phyloP scores from a whole-genome alignment of 345 rosid species.

The Lenwebbia sp. region DNA sequence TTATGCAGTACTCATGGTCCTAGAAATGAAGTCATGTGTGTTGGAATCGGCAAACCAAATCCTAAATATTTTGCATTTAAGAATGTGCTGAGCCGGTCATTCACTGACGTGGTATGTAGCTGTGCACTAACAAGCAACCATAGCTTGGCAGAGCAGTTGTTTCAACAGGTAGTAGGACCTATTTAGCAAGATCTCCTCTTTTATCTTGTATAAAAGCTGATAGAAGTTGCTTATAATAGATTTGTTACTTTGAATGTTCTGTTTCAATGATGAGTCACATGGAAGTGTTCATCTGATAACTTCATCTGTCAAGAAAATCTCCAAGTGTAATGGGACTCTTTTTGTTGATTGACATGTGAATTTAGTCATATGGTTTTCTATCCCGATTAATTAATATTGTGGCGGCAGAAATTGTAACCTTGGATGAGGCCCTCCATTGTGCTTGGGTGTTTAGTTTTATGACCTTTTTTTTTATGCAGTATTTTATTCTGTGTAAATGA shows the following conservation, averaged over 20 bases:
- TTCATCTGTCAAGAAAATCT: not conserved
- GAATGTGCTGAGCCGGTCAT: constrained; percentile 41
- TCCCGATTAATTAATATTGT: not conserved
- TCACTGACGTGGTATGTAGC: constrained; percentile 47
- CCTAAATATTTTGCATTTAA: constrained; percentile 6
- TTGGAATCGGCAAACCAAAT: constrained; percentile 7
- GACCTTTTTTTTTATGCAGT: not conserved
- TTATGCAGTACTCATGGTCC: constrained; percentile 2
- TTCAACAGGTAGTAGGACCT: constrained; percentile 45
- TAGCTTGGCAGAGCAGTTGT: constrained; percentile 58
- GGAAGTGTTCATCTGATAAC: not conserved
- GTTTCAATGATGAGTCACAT: not conserved
- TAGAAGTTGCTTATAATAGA: not conserved
- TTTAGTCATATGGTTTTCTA: not conserved
- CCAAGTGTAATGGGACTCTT: not conserved
- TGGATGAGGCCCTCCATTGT: not conserved
- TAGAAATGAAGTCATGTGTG: constrained; percentile 12
- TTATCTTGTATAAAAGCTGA: not conserved
- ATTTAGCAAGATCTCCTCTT: not conserved
- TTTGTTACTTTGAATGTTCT: not conserved
- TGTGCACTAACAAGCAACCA: constrained; percentile 48
- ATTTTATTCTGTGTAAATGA: not conserved
- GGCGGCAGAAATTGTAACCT: not conserved
- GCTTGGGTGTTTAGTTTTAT: not conserved
- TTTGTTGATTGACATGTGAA: not conserved